These are phyloP conservation scores for Ogataea haglerorum DNA, from an alignment of 805 yeast genomes.

Conservation along the genomic window DNA sequence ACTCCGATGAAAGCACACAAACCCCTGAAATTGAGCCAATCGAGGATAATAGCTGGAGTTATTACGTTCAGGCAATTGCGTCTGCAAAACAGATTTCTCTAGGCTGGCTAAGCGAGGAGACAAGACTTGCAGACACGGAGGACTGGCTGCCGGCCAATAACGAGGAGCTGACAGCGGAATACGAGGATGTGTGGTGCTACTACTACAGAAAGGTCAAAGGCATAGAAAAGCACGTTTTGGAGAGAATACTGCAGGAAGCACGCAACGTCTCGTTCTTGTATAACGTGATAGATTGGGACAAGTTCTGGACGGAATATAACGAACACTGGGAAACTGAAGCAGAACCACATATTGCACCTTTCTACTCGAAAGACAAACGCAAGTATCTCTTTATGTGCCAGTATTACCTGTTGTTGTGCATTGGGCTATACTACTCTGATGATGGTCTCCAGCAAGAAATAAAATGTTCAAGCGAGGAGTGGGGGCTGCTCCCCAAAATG, in stretches of 20 bases:
- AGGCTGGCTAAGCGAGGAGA: neutral
- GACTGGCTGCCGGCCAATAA: conserved; percentile 19
- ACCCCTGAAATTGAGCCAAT: no score
- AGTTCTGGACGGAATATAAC: conserved; percentile 64
- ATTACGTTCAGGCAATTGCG: neutral
- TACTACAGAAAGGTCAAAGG: neutral
- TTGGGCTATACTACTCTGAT: conserved; percentile 24
- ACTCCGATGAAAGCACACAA: no score
- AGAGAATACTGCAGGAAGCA: neutral
- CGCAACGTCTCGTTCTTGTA: conserved; percentile 11
- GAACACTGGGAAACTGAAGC: conserved; percentile 20
- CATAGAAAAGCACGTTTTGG: neutral
- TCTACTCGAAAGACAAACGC: conserved; percentile 18
- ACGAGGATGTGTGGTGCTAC: neutral
- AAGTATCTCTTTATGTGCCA: conserved; percentile 27
- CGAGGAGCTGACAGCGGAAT: neutral
- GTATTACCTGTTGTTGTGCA: conserved; percentile 29
- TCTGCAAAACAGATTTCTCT: neutral
- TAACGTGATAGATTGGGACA: conserved; percentile 55
- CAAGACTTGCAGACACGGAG: conserved; percentile 8
- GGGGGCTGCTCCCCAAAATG: conserved; percentile 24
- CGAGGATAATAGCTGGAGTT: neutral
- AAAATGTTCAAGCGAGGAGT: conserved; percentile 16
- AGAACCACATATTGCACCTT: conserved; percentile 22
- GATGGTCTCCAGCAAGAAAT: conserved; percentile 14